Percentiles rank a stretch among this genome's conserved stretches.
Evolutionary conservation across 73 alveolate species (phyloP).

Genomic region (Tetrahymena borealis): DNA sequence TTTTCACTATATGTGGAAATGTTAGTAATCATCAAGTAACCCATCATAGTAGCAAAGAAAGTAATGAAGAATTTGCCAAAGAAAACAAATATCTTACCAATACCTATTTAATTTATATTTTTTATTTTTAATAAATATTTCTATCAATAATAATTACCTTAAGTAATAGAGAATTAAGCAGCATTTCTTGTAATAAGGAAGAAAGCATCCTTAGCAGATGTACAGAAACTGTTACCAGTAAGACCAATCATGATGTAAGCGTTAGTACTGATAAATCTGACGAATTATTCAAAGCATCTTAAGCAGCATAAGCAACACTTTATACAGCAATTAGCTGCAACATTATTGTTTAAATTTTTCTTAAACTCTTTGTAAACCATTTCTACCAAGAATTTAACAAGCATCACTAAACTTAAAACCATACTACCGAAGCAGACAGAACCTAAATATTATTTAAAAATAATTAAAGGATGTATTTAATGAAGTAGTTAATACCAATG

Average conservation of each 20-base stretch:
- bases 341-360: conserved; percentile 50
- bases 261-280: conserved; percentile 83
- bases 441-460: conserved; percentile 66
- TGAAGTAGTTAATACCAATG: conserved; percentile 8
- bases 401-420: conserved; percentile 72
- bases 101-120: neutral
- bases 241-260: conserved; percentile 93
- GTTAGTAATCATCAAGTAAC: conserved; percentile 67
- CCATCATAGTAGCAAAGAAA: conserved; percentile 57
- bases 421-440: conserved; percentile 72
- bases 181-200: conserved; percentile 78
- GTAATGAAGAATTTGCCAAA: conserved; percentile 74
- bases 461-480: conserved; percentile 47
- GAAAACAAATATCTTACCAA: conserved; percentile 71
- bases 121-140: neutral
- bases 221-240: conserved; percentile 82
- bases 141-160: conserved; percentile 5
- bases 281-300: conserved; percentile 70
- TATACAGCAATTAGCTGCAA: conserved; percentile 65
- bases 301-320: conserved; percentile 78
- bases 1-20: conserved; percentile 56
- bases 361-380: conserved; percentile 38
- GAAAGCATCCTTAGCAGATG: conserved; percentile 88
- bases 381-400: conserved; percentile 55
- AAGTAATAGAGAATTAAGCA: conserved; percentile 70